Percentiles rank a stretch among this genome's conserved stretches.
phyloP scores from a whole-genome alignment of 257 asterid genomes.

The Solanum ahanhuiri region DNA sequence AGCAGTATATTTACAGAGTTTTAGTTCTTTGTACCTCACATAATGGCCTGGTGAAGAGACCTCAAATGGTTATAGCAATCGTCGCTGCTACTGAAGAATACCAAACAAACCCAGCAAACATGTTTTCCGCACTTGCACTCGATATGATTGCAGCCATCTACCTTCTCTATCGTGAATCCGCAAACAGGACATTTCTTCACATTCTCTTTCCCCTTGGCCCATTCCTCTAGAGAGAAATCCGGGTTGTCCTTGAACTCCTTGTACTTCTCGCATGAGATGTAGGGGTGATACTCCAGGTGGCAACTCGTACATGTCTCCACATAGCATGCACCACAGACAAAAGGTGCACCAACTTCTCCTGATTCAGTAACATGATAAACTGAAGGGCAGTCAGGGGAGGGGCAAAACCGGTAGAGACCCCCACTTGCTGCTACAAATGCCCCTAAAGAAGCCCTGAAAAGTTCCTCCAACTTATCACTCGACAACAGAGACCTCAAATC shows the following conservation, averaged over 20 bases:
- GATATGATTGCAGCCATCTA: conserved; percentile 84
- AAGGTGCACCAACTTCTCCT: conserved; percentile 14
- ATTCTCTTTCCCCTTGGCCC: conserved; percentile 59
- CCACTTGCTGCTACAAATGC: conserved; percentile 62
- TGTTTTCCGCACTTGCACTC: conserved; percentile 77
- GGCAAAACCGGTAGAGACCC: conserved; percentile 70
- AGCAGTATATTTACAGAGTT: neutral
- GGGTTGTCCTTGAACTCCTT: conserved; percentile 65
- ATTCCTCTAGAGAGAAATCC: conserved; percentile 64
- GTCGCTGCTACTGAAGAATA: conserved; percentile 28
- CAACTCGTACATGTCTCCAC: conserved; percentile 76
- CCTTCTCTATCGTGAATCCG: conserved; percentile 71
- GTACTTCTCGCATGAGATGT: conserved; percentile 58
- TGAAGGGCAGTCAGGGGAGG: conserved; percentile 90
- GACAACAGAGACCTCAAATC: conserved; percentile 53
- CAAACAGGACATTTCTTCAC: conserved; percentile 81
- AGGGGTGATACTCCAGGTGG: conserved; percentile 78
- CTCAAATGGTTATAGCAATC: conserved; percentile 72
- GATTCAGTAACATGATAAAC: conserved; percentile 46
- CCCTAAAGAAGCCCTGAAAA: conserved; percentile 62
- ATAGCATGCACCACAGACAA: conserved; percentile 63
- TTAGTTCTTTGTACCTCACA: conserved; percentile 4
- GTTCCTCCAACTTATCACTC: conserved; percentile 60
- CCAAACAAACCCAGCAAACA: conserved; percentile 83
- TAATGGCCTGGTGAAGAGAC: conserved; percentile 39